Conservation (phyloP, 2,329 filamentous ascomycete genomes). For the Pyrenochaeta sp. region DNA sequence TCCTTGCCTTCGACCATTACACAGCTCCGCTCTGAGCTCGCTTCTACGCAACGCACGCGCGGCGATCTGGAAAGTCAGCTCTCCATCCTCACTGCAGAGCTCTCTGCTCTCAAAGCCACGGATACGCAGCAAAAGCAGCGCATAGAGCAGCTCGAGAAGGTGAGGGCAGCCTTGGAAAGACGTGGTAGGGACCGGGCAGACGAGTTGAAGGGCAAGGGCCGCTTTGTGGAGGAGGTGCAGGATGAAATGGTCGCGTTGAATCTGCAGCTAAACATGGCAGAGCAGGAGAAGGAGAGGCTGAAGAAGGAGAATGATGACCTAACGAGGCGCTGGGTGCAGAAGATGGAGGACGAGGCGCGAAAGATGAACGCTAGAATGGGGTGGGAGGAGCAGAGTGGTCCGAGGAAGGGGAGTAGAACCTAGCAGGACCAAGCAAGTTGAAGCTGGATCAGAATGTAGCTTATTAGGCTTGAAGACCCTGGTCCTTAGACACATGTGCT, state of each 20-base stretch:
- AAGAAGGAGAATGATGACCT: slow-evolving; percentile 87
- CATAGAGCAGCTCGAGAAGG: slow-evolving; percentile 69
- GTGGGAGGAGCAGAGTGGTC: slow-evolving; percentile 32
- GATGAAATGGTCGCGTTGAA: slow-evolving; percentile 91
- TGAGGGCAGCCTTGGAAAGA: slow-evolving; percentile 68
- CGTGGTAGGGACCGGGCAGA: slow-evolving; percentile 83
- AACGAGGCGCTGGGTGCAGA: slow-evolving; percentile 88
- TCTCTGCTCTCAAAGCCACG: slow-evolving; percentile 69
- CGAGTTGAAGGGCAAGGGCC: slow-evolving; percentile 83
- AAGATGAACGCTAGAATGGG: slow-evolving; percentile 72
- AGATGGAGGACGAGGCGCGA: slow-evolving; percentile 85
- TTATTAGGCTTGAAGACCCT: too few relatives aligned
- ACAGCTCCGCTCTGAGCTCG: slow-evolving; percentile 68
- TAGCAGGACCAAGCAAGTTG: slow-evolving; percentile 1
- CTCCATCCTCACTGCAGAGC: slow-evolving; percentile 68
- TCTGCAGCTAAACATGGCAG: slow-evolving; percentile 85
- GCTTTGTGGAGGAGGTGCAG: slow-evolving; percentile 86
- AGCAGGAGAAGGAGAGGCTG: slow-evolving; percentile 76
- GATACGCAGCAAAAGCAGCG: slow-evolving; percentile 67
- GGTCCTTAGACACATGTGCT: too few relatives aligned
- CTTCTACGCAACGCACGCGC: slow-evolving; percentile 78
- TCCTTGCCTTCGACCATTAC: slow-evolving; percentile 29
- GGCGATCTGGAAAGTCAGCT: slow-evolving; percentile 72
- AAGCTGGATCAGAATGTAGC: too few relatives aligned
- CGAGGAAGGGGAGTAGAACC: slow-evolving; percentile 13